A percentile compares a stretch with the other conserved stretches of the same genome.
These are phyloP conservation scores for Lachnellula willkommii DNA, from an alignment of 2,329 filamentous ascomycete species.

Conservation along the genomic window DNA sequence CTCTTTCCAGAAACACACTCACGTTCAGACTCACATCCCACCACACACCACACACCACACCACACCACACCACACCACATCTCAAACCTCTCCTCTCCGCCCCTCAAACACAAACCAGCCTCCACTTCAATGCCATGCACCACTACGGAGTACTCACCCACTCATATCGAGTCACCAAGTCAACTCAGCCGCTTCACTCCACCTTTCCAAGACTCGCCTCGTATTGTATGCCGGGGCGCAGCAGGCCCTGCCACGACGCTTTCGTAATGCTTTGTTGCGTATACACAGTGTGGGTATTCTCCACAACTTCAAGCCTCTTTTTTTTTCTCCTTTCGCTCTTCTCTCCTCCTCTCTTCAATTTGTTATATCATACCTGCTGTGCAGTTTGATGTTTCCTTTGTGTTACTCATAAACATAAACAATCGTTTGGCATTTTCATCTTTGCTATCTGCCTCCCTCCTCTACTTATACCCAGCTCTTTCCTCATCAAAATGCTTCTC, in stretches of 20 bases:
- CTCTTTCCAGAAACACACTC: no score
- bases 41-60: no score
- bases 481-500: slow-evolving; percentile 9
- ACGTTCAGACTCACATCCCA: neutral
- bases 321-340: neutral
- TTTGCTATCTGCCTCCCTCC: slow-evolving; percentile 8
- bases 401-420: neutral
- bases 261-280: neutral
- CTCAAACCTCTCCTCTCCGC: neutral
- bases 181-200: neutral
- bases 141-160: neutral
- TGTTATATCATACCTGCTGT: neutral
- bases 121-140: neutral
- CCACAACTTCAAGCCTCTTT: neutral
- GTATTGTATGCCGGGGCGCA: slow-evolving; percentile 1
- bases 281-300: neutral
- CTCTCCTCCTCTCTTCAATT: no score
- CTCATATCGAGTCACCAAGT: neutral
- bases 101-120: neutral
- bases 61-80: no score
- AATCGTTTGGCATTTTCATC: neutral
- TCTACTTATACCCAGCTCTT: slow-evolving; percentile 16
- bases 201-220: slow-evolving; percentile 10
- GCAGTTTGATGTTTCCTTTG: neutral
- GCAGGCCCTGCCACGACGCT: neutral